Conservation (phyloP, 2,329 filamentous ascomycete genomes). For the Aspergillus jensenii region DNA sequence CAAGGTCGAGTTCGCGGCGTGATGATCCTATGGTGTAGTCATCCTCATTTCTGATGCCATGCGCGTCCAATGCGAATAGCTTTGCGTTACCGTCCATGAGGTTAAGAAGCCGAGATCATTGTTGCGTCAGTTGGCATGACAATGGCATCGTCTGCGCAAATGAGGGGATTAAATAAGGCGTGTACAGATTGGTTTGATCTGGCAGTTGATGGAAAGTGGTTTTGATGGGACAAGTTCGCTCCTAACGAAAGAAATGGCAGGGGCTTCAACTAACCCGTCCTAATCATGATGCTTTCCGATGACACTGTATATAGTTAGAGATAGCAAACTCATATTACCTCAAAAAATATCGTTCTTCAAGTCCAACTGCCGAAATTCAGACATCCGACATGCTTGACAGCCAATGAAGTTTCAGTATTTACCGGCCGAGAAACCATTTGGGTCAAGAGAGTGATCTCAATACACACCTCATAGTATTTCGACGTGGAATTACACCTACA, state of each 20-base stretch:
- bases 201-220: not conserved
- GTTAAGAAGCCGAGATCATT: not conserved
- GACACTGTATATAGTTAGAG: not conserved
- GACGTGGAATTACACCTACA: no score
- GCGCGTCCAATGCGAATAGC: not conserved
- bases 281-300: no score
- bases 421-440: not conserved
- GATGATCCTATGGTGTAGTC: not conserved
- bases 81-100: not conserved
- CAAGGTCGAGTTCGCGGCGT: slow-evolving; percentile 21
- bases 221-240: no score
- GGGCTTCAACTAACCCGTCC: no score
- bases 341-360: not conserved
- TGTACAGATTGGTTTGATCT: not conserved
- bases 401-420: no score
- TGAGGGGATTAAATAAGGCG: not conserved
- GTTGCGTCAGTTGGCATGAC: not conserved
- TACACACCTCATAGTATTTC: not conserved
- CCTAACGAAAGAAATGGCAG: no score
- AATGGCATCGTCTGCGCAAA: not conserved
- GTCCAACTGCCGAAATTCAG: no score
- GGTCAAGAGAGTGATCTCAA: not conserved
- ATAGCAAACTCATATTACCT: not conserved
- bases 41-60: not conserved
- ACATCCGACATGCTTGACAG: no score